Percentiles rank a stretch among this genome's conserved stretches.
Evolutionary conservation across 2,329 filamentous ascomycete genomes (phyloP).

Genomic region (Botrytis fragariae): DNA sequence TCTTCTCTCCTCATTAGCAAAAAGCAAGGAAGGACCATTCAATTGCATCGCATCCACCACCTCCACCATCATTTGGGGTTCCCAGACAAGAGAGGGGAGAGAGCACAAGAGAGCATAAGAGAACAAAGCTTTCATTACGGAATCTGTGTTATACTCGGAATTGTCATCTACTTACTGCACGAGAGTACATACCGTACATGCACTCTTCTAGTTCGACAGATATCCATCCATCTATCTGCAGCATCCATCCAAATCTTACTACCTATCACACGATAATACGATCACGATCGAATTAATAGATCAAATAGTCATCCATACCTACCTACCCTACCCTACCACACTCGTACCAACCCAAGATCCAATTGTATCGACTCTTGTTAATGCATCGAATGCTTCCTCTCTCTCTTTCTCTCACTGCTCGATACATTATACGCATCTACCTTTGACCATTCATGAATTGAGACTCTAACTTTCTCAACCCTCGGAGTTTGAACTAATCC

Average conservation of each 20-base stretch:
- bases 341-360: neutral
- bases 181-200: neutral
- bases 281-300: neutral
- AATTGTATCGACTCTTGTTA: neutral
- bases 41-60: neutral
- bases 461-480: conserved; percentile 4
- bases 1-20: neutral
- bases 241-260: neutral
- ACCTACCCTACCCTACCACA: neutral
- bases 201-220: neutral
- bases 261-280: neutral
- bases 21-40: conserved; percentile 6
- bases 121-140: conserved; percentile 1
- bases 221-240: neutral
- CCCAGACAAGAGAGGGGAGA: neutral
- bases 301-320: neutral
- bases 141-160: neutral
- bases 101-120: neutral
- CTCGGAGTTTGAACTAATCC: neutral
- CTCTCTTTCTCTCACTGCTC: neutral
- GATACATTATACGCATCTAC: neutral
- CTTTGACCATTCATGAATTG: conserved; percentile 1
- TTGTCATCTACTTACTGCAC: neutral
- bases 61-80: conserved; percentile 6
- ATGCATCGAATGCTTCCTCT: neutral